Evolutionary conservation across 78 protist genomes (phyloP).

Genomic region (Dictyostelium capitatum): DNA sequence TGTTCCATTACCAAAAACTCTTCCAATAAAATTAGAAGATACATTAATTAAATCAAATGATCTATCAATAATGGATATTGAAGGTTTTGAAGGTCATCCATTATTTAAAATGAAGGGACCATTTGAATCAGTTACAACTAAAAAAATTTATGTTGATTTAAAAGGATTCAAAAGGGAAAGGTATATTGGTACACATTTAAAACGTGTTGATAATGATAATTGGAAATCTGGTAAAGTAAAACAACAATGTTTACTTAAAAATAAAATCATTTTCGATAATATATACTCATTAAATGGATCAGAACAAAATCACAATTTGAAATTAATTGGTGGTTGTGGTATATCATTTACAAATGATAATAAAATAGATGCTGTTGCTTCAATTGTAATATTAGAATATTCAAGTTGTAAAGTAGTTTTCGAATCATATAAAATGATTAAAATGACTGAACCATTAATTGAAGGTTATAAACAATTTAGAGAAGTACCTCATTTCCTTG

Average conservation of each 20-base stretch:
- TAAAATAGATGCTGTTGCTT: slow-evolving; percentile 79
- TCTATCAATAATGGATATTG: background rate
- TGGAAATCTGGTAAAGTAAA: background rate
- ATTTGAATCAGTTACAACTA: background rate
- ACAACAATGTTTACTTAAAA: background rate
- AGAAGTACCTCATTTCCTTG: slow-evolving; percentile 75
- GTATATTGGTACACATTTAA: background rate
- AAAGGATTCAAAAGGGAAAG: background rate
- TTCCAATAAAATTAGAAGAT: background rate
- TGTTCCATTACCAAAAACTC: background rate
- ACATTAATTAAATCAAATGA: background rate
- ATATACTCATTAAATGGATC: background rate
- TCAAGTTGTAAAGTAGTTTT: slow-evolving; percentile 53
- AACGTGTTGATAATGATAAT: background rate
- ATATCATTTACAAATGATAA: slow-evolving; percentile 72
- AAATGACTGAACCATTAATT: slow-evolving; percentile 81
- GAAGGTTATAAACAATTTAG: slow-evolving; percentile 89
- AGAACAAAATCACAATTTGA: background rate
- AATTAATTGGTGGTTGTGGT: slow-evolving; percentile 78
- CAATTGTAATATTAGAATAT: slow-evolving; percentile 67
- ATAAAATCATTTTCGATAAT: background rate
- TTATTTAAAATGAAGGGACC: background rate
- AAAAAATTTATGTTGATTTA: background rate
- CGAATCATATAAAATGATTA: slow-evolving; percentile 62
- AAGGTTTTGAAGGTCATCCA: background rate